Percentiles rank a stretch among this genome's conserved stretches.
Conservation (phyloP, 257 asterid genomes). For the Rehmannia glutinosa region DNA sequence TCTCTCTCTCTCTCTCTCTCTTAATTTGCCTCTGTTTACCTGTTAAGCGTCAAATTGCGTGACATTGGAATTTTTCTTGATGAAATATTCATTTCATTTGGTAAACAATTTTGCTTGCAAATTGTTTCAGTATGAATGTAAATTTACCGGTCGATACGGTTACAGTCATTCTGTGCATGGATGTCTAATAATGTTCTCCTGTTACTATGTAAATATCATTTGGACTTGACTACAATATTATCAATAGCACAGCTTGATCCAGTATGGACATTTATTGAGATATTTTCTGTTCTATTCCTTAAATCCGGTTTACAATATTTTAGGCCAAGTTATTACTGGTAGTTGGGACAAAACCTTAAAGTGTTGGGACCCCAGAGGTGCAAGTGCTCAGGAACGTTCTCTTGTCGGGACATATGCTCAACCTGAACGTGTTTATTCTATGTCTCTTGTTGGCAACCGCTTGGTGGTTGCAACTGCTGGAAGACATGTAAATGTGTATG, state of each 20-base stretch:
- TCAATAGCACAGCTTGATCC: no score
- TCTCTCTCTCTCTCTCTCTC: neutral
- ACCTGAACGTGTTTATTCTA: slow-evolving; percentile 97
- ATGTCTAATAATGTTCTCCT: no score
- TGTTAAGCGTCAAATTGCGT: neutral
- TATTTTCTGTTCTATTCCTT: neutral
- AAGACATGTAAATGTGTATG: slow-evolving; percentile 92
- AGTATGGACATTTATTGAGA: no score
- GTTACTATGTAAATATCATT: no score
- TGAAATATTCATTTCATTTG: neutral
- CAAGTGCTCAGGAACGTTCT: slow-evolving; percentile 84
- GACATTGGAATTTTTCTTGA: neutral
- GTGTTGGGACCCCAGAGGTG: slow-evolving; percentile 99
- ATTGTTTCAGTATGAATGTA: neutral
- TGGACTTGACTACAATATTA: no score
- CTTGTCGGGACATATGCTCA: slow-evolving; percentile 81
- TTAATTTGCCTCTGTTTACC: neutral
- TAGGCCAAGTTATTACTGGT: slow-evolving; percentile 98
- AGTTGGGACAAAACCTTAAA: slow-evolving; percentile 96
- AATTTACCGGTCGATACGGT: neutral
- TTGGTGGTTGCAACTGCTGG: slow-evolving; percentile 97
- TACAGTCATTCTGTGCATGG: no score
- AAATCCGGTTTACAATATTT: neutral
- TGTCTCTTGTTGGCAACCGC: slow-evolving; percentile 83
- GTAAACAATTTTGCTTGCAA: neutral